Evolutionary conservation across 1,139 yeast genomes (phyloP), one percentile per base, ranked within the genome.

Genomic region (Candida sp.): DNA sequence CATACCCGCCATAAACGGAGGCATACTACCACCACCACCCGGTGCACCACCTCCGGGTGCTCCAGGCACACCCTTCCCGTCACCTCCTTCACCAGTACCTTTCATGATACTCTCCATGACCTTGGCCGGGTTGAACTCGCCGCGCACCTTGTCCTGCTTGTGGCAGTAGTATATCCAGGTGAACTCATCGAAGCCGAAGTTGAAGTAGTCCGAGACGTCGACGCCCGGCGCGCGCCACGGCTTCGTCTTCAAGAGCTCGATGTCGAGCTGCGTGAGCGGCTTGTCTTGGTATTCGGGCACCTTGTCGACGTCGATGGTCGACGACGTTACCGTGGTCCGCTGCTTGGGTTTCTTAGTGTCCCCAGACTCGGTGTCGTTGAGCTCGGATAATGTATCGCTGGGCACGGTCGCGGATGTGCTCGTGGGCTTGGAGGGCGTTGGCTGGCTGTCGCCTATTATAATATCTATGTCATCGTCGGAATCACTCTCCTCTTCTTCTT

Each of bases 221-320:
- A 97, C 97, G 47, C 98, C 98, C 0, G 98, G 98, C 58, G 90
- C 87, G 63, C 99, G 81, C 99, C 99, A 94, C 3, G 99, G 99
- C 71, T 96, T 96, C 57, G 91, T 96, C 58, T 90, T 92, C 44
- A 93, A 73, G 47, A 86, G 88, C 56, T 90, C 96, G 22, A 93
- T 78, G 57, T 90, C 88, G n/a, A 93, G 78, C 59, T 88, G 87
- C 0, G 96, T 90, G 48, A 96, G 75, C 3, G 96, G 96, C 58
- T 84, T 81, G 4, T 97, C 98, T 50, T 93, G 89, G 57, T 80
- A 83, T 54, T 84, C 85, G 0, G 96, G 98, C 17, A 90, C 88
- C 25, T 85, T 84, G 59, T 91, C 85, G 9, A 94, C 77, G 62
- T 93, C 96, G 23, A 94, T 76, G 47, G 75, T 75, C 57, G 79